Evolutionary conservation across 2,329 filamentous ascomycete genomes (phyloP), one percentile per base, ranked within the genome.

Genomic region (Cladosporium sp.): DNA sequence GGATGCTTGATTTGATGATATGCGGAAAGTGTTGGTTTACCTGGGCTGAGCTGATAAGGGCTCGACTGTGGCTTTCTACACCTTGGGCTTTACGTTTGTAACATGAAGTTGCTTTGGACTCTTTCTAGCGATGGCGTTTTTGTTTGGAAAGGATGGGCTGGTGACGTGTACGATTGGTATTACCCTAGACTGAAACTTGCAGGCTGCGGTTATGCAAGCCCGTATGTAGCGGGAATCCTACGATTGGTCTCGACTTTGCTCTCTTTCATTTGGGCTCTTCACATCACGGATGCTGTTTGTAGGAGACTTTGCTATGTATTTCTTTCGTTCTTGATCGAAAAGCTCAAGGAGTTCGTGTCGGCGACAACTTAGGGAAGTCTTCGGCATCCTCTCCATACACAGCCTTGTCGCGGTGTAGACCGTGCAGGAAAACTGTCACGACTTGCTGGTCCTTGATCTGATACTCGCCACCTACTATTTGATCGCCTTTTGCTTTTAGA

Each of bases 1-100:
- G 57, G 67, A 62, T 44, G 64, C 57, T 49, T 66, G 55, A 57
- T 55, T 33, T 18, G 29, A 46, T 21, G 40, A 12, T 31, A 5
- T 33, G 28, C 18, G 29, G 52, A 21, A 33, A 5, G 18, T 33
- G 52, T 21, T n/a, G 28, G 14, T n/a, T 21, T 14, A 16, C 29
- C 31, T 33, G 28, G 18, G 26, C 52, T n/a, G 18, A 7, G 52
- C 26, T 33, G 18, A 21, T 2, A 8, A 31, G 10, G 10, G 28
- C 26, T 21, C 4, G 52, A 5, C 16, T 10, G n/a, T 46, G n/a
- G n/a, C 40, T 12, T 46, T 46, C 40, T 21, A 46, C 40, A 46
- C 8, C 18, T 46, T 46, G n/a, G 40, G 37, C 35, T n/a, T 46
- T 46, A 21, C n/a, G 3, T 46, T 10, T 46, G n/a, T 46, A 46